Base-by-base conservation (phyloP, 2,329 filamentous ascomycete species). In the Trichoderma sp. region DNA sequence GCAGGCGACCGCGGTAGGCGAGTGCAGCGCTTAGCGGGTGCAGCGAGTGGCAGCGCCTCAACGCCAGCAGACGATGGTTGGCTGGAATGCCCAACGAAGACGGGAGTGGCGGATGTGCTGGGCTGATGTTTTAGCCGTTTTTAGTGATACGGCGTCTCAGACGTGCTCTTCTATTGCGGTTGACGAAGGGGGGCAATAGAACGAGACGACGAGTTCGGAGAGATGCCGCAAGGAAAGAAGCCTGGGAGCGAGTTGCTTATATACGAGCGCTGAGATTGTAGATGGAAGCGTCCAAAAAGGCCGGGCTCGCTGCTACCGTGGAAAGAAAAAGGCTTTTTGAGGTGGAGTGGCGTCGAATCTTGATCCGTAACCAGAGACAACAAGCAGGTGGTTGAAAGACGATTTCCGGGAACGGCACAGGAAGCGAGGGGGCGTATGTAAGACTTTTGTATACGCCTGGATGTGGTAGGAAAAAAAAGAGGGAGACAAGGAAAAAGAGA, bases 61-160 rank as follows among this genome's bases (percentile, higher is more conserved):
- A 41, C 64, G 41, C 33, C 64, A 66, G 24, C 59, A 35, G 50
- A 38, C 53, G 27, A 71, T 71, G 67, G 59, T 73, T 73, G 69
- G 41, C 38, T 73, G 69, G 69, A 73, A 73, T 73, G 69, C 33
- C 59, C 14, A 73, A 62, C 69, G 59, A 63, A 64, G 59, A 64
- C 69, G 69, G 69, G 69, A 64, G 69, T 73, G 69, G 69, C 69
- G 69, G 69, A 73, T 50, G 69, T 64, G 69, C 45, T 73, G 59
- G 69, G 69, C 53, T 64, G 69, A 33, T 50, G 59, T 33, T 60
- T 73, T 73, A 63, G 60, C 69, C 69, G 69, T 73, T 63, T 65
- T 73, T 27, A 71, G 53, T 71, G 69, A 62, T 73, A 60, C 59
- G n/a, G n/a, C 50, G 56, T 64, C 69, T 73, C 38, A 64, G 59